Evolutionary conservation across 345 rosid species (phyloP), one percentile per base, ranked within the genome.

Genomic region (Euphorbia peplus): DNA sequence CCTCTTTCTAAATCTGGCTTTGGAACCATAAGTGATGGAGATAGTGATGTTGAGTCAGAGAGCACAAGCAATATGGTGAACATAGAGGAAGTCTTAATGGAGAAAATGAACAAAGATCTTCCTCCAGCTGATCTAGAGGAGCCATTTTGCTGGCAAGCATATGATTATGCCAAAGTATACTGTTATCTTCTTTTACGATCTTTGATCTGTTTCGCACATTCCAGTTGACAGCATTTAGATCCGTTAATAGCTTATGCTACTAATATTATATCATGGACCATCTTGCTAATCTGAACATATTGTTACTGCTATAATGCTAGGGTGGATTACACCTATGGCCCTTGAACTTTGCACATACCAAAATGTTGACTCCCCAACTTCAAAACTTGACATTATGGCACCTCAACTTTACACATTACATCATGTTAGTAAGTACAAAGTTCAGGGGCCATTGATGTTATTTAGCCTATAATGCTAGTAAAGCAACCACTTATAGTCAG

Each of bases 131-230:
- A 89, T 69, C 84, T 89, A 64, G 96, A 95, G 81, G 97, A 95
- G 82, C 96, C 99, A 2, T 91, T 89, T 74, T 89, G 91, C 76
- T 95, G 99, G 96, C 91, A 85, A 66, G 97, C 97, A 26, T 95
- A 91, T 82, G 82, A 83, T 78, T 91, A 87, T 73, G 97, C 99
- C 22, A 95, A 91, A 80, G 88, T 88, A 82, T 71, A 86, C 50
- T 57, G 66, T 61, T 67, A 3, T 66, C 60, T 48, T 5, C 2
- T 4, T 12, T 29, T 13, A 16, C 69, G 67, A 28, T 42, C 51
- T 46, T 44, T 57, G 54, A 54, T 58, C 55, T 58, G 55, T 70
- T 37, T 66, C 53, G 47, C 24, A 28, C 13, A 62, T 44, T 75
- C 47, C 18, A 46, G 2, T 39, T 56, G 70, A 30, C 24, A 37